Base-by-base conservation (phyloP, 2,329 filamentous ascomycete genomes). In the Lomentospora prolificans region DNA sequence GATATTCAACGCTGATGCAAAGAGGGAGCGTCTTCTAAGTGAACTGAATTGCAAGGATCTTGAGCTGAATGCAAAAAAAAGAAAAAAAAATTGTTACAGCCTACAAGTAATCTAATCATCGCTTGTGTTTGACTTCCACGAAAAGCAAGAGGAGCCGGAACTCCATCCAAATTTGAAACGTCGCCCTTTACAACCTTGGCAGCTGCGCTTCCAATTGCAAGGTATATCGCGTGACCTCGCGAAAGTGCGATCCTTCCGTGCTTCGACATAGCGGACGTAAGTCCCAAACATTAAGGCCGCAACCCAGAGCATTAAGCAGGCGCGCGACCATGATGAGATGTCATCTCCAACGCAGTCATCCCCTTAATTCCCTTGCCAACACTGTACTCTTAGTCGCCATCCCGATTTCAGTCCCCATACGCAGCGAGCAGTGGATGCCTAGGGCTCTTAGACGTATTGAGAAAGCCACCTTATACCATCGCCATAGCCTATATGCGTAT, bases 401-500 rank as follows among this genome's bases (percentile, higher is more conserved):
- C n/a, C 19, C 19, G 27, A 30, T 50, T 41, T 30, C 19, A 46
- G 28, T 51, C 27, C 52, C 44, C 44, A 56, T 24, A 36, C 27
- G 17, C 33, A 24, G 9, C 27, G 24, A 50, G 44, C 30, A 27
- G 9, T 12, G 28, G 17, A 48, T 8, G 44, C 46, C n/a, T 44
- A n/a, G 8, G 44, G 12, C 22, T 28, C 70, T 77, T 86, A 95
- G 69, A 95, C 89, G 68, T 95, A 95, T 79, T 95, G 90, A 57
- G 89, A 89, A 73, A 95, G 73, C 90, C 90, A 95, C 75, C 89
- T 84, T 73, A 95, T 92, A 65, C 81, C 90, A 65, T 95, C 90
- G 55, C 89, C 89, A 71, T 95, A 95, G 62, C 88, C 83, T 86
- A 61, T 57, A 54, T 25, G 12, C 44, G 17, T 36, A 39, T 33